Evolutionary conservation across 2,329 filamentous ascomycete species (phyloP), one percentile per base, ranked within the genome.

Genomic region (Aspergillus pseudoglaucus): DNA sequence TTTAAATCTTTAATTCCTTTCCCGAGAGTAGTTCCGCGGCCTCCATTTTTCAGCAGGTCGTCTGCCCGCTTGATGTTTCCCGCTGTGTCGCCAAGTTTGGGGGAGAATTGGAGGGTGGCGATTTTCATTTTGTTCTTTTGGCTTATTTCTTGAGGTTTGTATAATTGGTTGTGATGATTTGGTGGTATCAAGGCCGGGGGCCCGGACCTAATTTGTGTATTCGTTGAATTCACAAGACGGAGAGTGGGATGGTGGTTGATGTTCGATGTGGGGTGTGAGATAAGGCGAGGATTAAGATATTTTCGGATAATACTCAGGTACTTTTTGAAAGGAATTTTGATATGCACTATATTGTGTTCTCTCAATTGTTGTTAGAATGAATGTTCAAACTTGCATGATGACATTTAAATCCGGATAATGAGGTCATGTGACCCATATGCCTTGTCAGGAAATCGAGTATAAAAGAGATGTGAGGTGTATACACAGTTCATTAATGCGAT

Each of bases 51-150:
- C n/a, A 76, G 56, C 33, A 77, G 49, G 22, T 60, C 62, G 57
- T 75, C 65, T 15, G 72, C 73, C 30, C 62, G 63, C 37, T 57
- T 59, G 46, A 76, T 73, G 54, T 76, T 77, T 9, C 66, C 66
- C 30, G 69, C 59, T 10, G 75, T 59, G 47, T 74, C 67, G 18
- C 72, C 72, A 41, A 76, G 51, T 23, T 56, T 60, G 0, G 74
- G 66, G 33, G 65, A 64, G 49, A 75, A 71, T 51, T 76, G 74
- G 9, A 76, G 60, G 5, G 69, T 75, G 32, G 73, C 74, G 41
- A 77, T 72, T 45, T 60, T 66, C 74, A 76, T 76, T 20, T 52
- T 50, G 45, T 49, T 52, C 15, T 22, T 33, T 12, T 44, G 53
- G 2, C 3, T 49, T 23, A 53, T 55, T 18, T 56, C 37, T 49